Evolutionary conservation across 140 eudicot species (phyloP), one percentile per base, ranked within the genome.

Genomic region (Flaveria floridana): DNA sequence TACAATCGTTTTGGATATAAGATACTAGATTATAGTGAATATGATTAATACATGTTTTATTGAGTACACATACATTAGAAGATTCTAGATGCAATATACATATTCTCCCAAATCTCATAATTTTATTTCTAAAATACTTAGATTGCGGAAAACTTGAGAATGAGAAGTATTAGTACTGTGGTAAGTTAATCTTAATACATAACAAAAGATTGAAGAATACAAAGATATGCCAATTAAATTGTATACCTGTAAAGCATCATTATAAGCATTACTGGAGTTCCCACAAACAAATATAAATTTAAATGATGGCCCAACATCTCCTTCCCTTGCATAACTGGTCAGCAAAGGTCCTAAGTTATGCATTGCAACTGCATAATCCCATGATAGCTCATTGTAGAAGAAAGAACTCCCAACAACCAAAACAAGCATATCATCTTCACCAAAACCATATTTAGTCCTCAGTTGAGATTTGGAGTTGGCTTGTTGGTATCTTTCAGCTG

Each of bases 331-430:
- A 87, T 86, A 94, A 28, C 84, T 87, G 51, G 66, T 63, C 73
- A 94, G 95, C 81, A 94, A 74, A 77, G 97, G 94, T 72, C 95
- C 97, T 65, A 94, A 75, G 70, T 83, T 82, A 86, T 85, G 96
- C 95, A 90, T 90, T 30, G 95, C 79, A 64, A 94, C 87, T 7
- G 96, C 97, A 85, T 94, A 90, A 79, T 90, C 94, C 97, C 91
- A 94, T 52, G 95, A 86, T 70, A 94, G 81, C 71, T 94, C 96
- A 77, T 89, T 84, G 85, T 80, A 87, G 77, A 94, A 90, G 81
- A 88, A 85, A 65, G 96, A 88, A 79, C 95, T 90, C 50, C 99
- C 99, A 84, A 90, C 85, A 78, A 94, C 82, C 80, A 90, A 75
- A 82, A 94, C 87, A 81, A 94, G 71, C 75, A 94, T 75, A 69